Evolutionary conservation across 192 early-diverging fungal species (phyloP).

Genomic region (Coemansia sp.): DNA sequence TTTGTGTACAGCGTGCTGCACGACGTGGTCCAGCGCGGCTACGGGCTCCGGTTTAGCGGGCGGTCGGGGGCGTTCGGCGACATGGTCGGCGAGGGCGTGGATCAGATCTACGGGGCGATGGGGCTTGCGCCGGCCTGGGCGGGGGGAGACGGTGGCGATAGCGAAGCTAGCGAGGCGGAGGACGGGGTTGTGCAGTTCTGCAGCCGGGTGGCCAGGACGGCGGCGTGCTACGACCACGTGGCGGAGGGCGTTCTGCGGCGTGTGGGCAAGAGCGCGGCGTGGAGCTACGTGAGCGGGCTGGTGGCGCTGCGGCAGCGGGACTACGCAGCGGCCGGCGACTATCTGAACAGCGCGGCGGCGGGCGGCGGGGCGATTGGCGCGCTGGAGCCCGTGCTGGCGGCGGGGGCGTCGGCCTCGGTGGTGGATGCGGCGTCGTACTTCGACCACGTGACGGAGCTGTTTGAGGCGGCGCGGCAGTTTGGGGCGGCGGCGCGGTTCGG

Average conservation of each 20-base stretch:
- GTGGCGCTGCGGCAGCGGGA: conserved; percentile 37
- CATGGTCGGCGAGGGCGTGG: conserved; percentile 39
- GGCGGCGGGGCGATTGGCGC: conserved; percentile 21
- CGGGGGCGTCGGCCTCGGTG: conserved; percentile 8
- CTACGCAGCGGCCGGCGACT: conserved; percentile 17
- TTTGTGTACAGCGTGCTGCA: conserved; percentile 46
- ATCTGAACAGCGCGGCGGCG: conserved; percentile 28
- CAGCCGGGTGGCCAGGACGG: too few relatives aligned
- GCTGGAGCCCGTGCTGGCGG: conserved; percentile 31
- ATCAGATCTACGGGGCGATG: conserved; percentile 24
- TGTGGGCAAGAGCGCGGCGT: conserved; percentile 31
- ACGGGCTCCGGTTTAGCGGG: conserved; percentile 17
- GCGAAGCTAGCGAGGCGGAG: too few relatives aligned
- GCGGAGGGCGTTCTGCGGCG: conserved; percentile 29
- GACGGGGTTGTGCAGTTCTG: too few relatives aligned
- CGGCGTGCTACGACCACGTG: too few relatives aligned
- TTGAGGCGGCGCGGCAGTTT: conserved; percentile 16
- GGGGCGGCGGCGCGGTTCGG: conserved; percentile 14
- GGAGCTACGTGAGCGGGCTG: conserved; percentile 30
- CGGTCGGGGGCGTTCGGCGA: conserved; percentile 30
- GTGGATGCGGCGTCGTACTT: conserved; percentile 30
- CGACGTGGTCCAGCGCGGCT: conserved; percentile 20
- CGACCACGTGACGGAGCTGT: conserved; percentile 36
- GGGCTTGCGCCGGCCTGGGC: conserved; percentile 8
- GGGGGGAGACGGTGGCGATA: too few relatives aligned